phyloP scores from a whole-genome alignment of 371 early-diverging fungal species.

The Fennellomyces sp. region DNA sequence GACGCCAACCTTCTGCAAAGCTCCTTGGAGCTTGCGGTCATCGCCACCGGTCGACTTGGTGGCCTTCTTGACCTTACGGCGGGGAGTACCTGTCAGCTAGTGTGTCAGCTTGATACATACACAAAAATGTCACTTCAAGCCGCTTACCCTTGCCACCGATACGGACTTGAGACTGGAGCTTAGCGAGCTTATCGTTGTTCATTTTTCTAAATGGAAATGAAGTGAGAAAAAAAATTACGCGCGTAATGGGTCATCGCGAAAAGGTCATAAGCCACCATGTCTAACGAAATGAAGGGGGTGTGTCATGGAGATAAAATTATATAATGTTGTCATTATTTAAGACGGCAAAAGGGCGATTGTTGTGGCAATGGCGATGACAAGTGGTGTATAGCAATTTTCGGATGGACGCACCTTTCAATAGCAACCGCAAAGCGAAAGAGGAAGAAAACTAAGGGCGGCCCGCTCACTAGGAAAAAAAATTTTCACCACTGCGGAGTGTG shows the following conservation, averaged over 20 bases:
- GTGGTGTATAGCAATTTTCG: neutral
- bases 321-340: neutral
- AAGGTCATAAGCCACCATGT: neutral
- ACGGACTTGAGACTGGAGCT: conserved; percentile 91
- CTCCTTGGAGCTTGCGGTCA: conserved; percentile 88
- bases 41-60: conserved; percentile 21
- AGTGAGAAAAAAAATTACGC: neutral
- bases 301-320: neutral
- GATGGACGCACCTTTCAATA: conserved; percentile 1
- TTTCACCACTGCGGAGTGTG: neutral
- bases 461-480: neutral
- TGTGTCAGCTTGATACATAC: too few relatives aligned
- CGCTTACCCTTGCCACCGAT: conserved; percentile 87
- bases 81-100: conserved; percentile 80
- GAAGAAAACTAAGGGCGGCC: neutral
- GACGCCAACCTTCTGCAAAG: conserved; percentile 87
- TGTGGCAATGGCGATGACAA: neutral
- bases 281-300: neutral
- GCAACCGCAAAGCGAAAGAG: conserved; percentile 5
- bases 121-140: neutral
- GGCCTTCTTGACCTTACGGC: conserved; percentile 87
- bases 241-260: conserved; percentile 2
- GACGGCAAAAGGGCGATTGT: neutral
- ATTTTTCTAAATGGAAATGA: conserved; percentile 43
- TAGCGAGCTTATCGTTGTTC: conserved; percentile 96